phyloP scores from a whole-genome alignment of 78 protist genomes.

The Tieghemostelium lacteum region DNA sequence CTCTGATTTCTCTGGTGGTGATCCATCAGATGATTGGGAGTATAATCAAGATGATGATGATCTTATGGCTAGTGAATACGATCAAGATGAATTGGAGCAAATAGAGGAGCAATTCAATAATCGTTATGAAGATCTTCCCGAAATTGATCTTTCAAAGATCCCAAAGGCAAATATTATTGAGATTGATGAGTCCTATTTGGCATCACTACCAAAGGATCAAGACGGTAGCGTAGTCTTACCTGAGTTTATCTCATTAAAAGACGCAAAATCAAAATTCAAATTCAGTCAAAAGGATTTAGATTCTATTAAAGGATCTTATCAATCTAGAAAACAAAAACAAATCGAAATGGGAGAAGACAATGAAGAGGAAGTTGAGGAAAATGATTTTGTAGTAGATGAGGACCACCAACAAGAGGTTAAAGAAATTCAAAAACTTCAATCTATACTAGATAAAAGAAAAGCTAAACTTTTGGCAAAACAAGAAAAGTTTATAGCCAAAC shows the following conservation, averaged over 20 bases:
- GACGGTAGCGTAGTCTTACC: neutral
- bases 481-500: neutral
- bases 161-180: conserved; percentile 6
- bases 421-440: neutral
- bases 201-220: neutral
- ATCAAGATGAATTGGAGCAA: conserved; percentile 7
- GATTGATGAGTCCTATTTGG: neutral
- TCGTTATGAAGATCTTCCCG: neutral
- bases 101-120: neutral
- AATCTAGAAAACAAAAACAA: neutral
- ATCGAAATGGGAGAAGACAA: neutral
- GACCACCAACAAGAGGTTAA: neutral
- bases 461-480: neutral
- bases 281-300: conserved; percentile 34
- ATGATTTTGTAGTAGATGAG: neutral
- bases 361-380: conserved; percentile 1
- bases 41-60: conserved; percentile 16
- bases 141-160: conserved; percentile 4
- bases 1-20: conserved; percentile 9
- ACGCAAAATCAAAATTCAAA: conserved; percentile 36
- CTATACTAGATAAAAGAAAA: neutral
- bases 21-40: neutral
- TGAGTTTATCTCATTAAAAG: conserved; percentile 19
- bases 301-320: neutral
- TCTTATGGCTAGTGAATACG: neutral